Conservation (phyloP, 2,329 filamentous ascomycete genomes). For the Aspergillus costaricaensis region DNA sequence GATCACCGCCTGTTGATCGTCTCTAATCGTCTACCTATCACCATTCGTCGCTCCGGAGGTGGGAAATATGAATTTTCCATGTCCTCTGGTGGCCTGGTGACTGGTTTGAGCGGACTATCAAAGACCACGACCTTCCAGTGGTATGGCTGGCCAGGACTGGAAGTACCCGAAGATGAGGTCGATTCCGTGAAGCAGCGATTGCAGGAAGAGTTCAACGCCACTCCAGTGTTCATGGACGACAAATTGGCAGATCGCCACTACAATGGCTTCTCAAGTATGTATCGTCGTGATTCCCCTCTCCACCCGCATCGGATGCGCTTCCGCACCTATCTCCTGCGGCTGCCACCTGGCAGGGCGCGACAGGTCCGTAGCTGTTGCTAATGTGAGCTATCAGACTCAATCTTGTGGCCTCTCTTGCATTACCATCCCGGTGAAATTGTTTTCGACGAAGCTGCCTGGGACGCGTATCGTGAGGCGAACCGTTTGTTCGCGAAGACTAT, state of each 20-base stretch:
- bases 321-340: constrained; percentile 8
- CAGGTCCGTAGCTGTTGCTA: constrained; percentile 15
- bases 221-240: constrained; percentile 90
- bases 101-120: constrained; percentile 86
- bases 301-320: constrained; percentile 6
- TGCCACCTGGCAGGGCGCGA: constrained; percentile 3
- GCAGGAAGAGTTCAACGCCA: constrained; percentile 82
- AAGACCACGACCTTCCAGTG: constrained; percentile 95
- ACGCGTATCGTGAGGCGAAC: constrained; percentile 90
- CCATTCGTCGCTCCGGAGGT: constrained; percentile 90
- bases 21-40: constrained; percentile 93
- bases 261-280: constrained; percentile 93
- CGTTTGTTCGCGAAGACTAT: constrained; percentile 87
- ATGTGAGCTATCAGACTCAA: constrained; percentile 66
- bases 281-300: constrained; percentile 38
- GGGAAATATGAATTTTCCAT: constrained; percentile 92
- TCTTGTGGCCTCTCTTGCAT: constrained; percentile 97
- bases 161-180: constrained; percentile 83
- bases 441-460: constrained; percentile 93
- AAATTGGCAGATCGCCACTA: constrained; percentile 94
- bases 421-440: constrained; percentile 98
- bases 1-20: constrained; percentile 69
- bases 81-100: constrained; percentile 95
- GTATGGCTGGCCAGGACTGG: constrained; percentile 96
- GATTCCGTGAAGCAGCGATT: constrained; percentile 72